Base-by-base conservation (phyloP, 225 moss, liverwort and hornwort species). In the Physcomitrellopsis africana region DNA sequence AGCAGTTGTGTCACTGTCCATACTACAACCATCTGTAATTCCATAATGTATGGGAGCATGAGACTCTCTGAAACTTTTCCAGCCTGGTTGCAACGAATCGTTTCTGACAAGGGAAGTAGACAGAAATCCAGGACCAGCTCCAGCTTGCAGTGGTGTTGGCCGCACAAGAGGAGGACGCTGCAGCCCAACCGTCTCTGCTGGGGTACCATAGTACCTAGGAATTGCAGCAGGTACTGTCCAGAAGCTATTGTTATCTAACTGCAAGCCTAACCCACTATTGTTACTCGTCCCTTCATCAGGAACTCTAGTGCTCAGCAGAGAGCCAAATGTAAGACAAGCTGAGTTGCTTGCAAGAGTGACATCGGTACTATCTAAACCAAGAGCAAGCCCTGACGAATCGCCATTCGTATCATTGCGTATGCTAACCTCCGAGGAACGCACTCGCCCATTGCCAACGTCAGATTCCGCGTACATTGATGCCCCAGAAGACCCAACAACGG, bases 91-190 rank as follows among this genome's bases (percentile, higher is more conserved):
- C 82, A 87, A 84, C 7, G 85, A 70, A 71, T 81, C 87, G n/a
- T 92, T 90, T 58, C 90, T 84, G 60, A 85, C 72, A 63, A 87
- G 89, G 32, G 84, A 69, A 46, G 88, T 72, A 29, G 94, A 79
- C 51, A 92, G 75, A 81, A 87, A 94, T 32, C 81, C 86, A 72
- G 88, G 67, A 63, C 89, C 85, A 62, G 82, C 81, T 37, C 79
- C 84, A 54, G 90, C 94, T 83, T 90, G 93, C 62, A 99, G 86
- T 16, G 95, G 90, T 20, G 93, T 95, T 42, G 99, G 99, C 79
- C 99, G 84, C 72, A 93, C 85, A 45, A 89, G 95, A 85, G 90
- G 86, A 76, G 88, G 86, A 67, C 85, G 89, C 51, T 84, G 90
- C 45, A 63, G 79, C 77, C 85, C 81, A 80, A 49, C 67, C 17